Conservation (phyloP, 176 grass and related monocot species). For the Avena eriantha region DNA sequence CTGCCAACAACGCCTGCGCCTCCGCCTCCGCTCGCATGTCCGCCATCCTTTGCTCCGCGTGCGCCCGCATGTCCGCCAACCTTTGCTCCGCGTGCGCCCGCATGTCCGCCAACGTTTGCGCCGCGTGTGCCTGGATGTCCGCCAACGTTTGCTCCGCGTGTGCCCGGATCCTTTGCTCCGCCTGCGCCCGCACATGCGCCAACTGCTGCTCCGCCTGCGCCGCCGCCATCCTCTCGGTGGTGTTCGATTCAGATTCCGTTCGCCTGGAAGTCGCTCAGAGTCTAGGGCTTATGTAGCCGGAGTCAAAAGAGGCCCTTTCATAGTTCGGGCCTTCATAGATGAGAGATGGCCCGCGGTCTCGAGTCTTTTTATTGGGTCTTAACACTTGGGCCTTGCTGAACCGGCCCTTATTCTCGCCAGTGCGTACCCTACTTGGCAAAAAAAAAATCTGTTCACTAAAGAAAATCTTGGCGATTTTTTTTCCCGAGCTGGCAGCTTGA, state of each 20-base stretch:
- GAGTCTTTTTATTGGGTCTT: not conserved
- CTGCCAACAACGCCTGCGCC: not conserved
- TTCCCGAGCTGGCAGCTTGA: too few species aligned
- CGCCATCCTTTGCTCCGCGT: not conserved
- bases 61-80: too few species aligned
- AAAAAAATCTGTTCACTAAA: too few species aligned
- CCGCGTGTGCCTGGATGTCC: too few species aligned
- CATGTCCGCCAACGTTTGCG: not conserved
- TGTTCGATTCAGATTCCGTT: not conserved
- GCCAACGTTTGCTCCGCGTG: not conserved
- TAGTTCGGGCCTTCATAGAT: not conserved
- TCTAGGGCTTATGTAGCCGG: not conserved
- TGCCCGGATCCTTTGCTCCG: too few species aligned
- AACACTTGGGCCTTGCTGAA: not conserved
- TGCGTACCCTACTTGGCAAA: too few species aligned
- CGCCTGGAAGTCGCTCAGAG: not conserved
- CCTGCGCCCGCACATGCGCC: not conserved
- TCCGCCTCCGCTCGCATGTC: not conserved
- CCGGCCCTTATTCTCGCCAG: not conserved
- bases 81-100: not conserved
- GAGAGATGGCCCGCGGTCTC: not conserved
- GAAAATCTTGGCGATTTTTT: too few species aligned
- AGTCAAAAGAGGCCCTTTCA: not conserved
- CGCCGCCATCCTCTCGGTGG: not conserved
- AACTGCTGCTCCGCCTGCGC: not conserved